Evolutionary conservation across 2,329 filamentous ascomycete genomes (phyloP), one percentile per base, ranked within the genome.

Genomic region (Stemphylium vesicarium): DNA sequence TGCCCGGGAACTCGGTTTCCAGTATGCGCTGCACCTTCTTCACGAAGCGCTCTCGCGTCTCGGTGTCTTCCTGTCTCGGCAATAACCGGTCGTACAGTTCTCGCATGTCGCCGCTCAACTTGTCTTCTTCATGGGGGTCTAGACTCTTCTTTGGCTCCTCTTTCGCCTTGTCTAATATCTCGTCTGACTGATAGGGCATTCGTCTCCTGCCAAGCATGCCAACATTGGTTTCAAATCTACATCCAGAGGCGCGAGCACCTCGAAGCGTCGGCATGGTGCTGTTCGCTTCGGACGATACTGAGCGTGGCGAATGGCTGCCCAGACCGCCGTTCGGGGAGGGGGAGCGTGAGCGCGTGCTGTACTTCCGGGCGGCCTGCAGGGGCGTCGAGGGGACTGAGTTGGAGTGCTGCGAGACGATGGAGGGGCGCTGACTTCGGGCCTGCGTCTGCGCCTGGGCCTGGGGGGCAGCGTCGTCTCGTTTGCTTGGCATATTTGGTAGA

Each of bases 381-480:
- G 94, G 95, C 3, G 94, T 98, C 1, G 94, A 96, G 1, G 94
- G 94, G 43, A 97, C 91, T 8, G 94, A 98, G 73, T 84, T 96
- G 20, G 94, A 96, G 72, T 96, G 85, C 47, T 87, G 86, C 41
- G 81, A 84, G 54, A 78, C 77, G 62, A 85, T 76, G 59, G 82
- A 77, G 55, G 81, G 78, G 62, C 82, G 78, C 72, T 78, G 66
- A 24, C 61, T 48, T 39, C 69, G 68, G 36, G 65, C 57, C 49
- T 61, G 61, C 13, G 40, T 10, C 15, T 43, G 40, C 3, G 26
- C 7, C 24, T 43, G 29, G 6, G 29, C 56, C 48, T 60, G 61
- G n/a, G 60, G 11, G 24, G 38, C 53, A 26, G 56, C 55, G 29
- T 75, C 68, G 8, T 68, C 63, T 45, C 62, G 65, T 59, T 69